A percentile compares a stretch with the other conserved stretches of the same genome.
These are phyloP conservation scores for Annona squamosa DNA, from an alignment of 164 flowering plant genomes.

Conservation along the genomic window DNA sequence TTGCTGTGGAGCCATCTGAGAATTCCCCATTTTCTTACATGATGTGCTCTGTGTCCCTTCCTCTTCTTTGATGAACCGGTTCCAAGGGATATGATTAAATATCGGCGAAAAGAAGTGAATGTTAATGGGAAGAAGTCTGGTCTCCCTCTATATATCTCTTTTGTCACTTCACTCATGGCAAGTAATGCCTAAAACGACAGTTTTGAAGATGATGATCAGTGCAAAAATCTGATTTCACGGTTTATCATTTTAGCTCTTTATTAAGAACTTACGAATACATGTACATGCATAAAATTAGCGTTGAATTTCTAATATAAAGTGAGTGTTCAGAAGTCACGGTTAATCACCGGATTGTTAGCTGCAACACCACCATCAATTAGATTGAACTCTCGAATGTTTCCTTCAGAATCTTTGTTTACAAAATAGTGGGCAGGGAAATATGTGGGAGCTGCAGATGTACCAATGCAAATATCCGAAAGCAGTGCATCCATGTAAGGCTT, in stretches of 20 bases:
- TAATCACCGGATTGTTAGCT: conserved; percentile 31
- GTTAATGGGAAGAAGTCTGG: conserved; percentile 32
- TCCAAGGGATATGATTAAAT: conserved; percentile 52
- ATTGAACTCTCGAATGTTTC: conserved; percentile 21
- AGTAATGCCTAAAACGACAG: conserved; percentile 33
- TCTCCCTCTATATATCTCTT: conserved; percentile 22
- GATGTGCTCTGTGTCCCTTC: conserved; percentile 31
- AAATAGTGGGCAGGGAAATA: conserved; percentile 33
- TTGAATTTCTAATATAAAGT: no score
- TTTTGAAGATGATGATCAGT: neutral
- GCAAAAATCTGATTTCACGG: neutral
- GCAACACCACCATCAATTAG: conserved; percentile 32
- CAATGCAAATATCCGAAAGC: conserved; percentile 31
- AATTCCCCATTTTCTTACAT: conserved; percentile 46
- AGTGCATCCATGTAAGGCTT: conserved; percentile 22
- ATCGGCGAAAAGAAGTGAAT: conserved; percentile 34
- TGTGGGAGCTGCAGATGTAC: conserved; percentile 38
- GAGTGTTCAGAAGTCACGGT: neutral
- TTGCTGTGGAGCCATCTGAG: conserved; percentile 31
- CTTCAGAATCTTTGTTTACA: conserved; percentile 9
- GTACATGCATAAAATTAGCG: no score
- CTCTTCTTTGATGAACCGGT: conserved; percentile 38
- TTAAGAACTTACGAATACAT: no score
- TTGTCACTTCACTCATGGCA: conserved; percentile 46
- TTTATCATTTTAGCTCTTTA: no score